These are phyloP conservation scores for Boechera divaricarpa DNA, from an alignment of 345 rosid genomes.

Conservation along the genomic window DNA sequence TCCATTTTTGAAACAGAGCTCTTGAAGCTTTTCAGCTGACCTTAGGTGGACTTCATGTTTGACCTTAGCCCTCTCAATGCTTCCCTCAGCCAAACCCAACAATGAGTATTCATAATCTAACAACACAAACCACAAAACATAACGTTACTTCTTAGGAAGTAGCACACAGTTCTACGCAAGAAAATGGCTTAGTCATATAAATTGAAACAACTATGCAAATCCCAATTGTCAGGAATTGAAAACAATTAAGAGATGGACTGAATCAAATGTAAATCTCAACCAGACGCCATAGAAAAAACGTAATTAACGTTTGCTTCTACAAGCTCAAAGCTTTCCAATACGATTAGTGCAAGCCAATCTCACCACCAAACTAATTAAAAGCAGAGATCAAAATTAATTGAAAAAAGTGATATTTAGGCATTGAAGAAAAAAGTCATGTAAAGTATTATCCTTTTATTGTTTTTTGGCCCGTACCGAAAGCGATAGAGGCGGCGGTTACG, in stretches of 20 bases:
- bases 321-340: background rate
- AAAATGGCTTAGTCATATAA: background rate
- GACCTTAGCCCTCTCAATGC: conserved; percentile 63
- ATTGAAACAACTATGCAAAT: background rate
- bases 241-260: background rate
- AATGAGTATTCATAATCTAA: conserved; percentile 89
- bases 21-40: conserved; percentile 90
- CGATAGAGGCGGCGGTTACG: conserved; percentile 81
- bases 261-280: background rate
- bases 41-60: conserved; percentile 94
- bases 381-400: conserved; percentile 3
- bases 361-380: conserved; percentile 5
- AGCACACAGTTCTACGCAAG: background rate
- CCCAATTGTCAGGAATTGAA: background rate
- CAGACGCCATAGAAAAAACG: background rate
- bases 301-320: background rate
- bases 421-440: conserved; percentile 4
- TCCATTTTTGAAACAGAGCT: conserved; percentile 88
- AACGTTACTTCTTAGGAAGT: background rate
- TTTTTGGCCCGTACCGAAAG: conserved; percentile 62
- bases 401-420: background rate
- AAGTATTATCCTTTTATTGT: background rate
- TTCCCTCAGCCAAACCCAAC: conserved; percentile 82
- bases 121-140: conserved; percentile 10
- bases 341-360: background rate